Percentiles rank a stretch among this genome's conserved stretches.
Conservation (phyloP, 805 yeast genomes). For the Sugiyamaella valdiviana region DNA sequence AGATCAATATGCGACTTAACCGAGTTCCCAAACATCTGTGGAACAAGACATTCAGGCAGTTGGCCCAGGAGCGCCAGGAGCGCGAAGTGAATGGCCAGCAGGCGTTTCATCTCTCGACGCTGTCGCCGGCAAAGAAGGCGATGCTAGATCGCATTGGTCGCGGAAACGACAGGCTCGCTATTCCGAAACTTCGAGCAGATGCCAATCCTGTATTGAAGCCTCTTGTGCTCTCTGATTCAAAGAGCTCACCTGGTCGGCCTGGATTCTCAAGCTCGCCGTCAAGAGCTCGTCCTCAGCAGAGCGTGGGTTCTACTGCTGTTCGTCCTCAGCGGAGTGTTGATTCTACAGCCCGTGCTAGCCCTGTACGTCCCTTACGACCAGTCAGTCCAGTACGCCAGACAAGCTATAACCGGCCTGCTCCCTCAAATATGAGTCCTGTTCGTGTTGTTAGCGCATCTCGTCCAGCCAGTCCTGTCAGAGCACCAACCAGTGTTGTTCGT, state of each 20-base stretch:
- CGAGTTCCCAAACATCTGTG: conserved; percentile 44
- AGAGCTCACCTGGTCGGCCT: too few relatives aligned
- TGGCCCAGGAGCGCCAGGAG: conserved; percentile 24
- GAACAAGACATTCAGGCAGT: conserved; percentile 34
- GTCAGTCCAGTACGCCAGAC: not conserved
- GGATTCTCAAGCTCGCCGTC: too few relatives aligned
- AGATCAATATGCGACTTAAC: conserved; percentile 40
- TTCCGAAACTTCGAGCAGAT: not conserved
- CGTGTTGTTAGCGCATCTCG: not conserved
- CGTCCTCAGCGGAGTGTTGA: too few relatives aligned
- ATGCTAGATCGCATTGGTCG: not conserved
- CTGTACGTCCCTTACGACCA: not conserved
- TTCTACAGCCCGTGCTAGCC: too few relatives aligned
- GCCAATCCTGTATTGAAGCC: not conserved
- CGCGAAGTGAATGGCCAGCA: conserved; percentile 4
- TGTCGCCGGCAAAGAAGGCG: conserved; percentile 10
- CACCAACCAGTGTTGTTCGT: not conserved
- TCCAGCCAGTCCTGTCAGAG: not conserved
- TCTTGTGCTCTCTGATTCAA: too few relatives aligned
- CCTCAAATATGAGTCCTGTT: not conserved
- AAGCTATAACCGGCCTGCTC: too few relatives aligned
- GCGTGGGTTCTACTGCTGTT: too few relatives aligned
- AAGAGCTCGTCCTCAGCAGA: too few relatives aligned
- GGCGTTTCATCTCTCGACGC: conserved; percentile 2
- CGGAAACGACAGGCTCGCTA: not conserved